Evolutionary conservation across 371 early-diverging fungal genomes (phyloP), one percentile per base, ranked within the genome.

Genomic region (Mortierella sp.): DNA sequence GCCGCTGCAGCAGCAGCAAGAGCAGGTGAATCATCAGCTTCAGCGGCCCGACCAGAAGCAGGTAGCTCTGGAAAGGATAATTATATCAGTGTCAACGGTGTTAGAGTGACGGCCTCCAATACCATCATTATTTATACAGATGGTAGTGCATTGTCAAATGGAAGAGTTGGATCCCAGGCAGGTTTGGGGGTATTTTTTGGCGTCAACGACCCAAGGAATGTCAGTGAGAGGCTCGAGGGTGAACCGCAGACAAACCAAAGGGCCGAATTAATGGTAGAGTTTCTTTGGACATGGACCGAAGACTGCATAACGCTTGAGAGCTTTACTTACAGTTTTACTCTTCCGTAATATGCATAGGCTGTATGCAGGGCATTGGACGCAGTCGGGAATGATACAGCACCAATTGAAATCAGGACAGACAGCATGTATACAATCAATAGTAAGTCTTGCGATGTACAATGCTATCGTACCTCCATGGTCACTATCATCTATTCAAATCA

Each of bases 181-280:
- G 96, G 97, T 5, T 78, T 92, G 58, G 97, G 97, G 8, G 94
- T 96, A n/a, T 96, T 88, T 72, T 96, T 93, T 86, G 95, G 93
- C 16, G 84, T 83, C 1, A 76, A 86, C 62, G 94, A 96, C 78
- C 86, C 93, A 22, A 85, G 95, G 52, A 97, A 96, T 84, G 73
- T 92, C 24, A 91, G 93, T 37, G 92, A 87, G 63, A 88, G 89
- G 11, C 85, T 96, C 20, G 59, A 62, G 2, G 92, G 93, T 0
- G 73, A 67, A 6, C 77, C 83, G 22, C 95, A 94, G 68, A 96
- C 96, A 1, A 97, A 95, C 86, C 94, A 96, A 81, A 87, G 96
- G 16, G 97, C 96, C 5, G 97, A 97, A 78, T 84, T 96, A 14
- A 87, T 80, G 77, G 93, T 88, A 70, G 16, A 63, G 32, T 14